These are phyloP conservation scores for Stylonectria norvegica DNA, from an alignment of 2,329 filamentous ascomycete species.

Conservation along the genomic window DNA sequence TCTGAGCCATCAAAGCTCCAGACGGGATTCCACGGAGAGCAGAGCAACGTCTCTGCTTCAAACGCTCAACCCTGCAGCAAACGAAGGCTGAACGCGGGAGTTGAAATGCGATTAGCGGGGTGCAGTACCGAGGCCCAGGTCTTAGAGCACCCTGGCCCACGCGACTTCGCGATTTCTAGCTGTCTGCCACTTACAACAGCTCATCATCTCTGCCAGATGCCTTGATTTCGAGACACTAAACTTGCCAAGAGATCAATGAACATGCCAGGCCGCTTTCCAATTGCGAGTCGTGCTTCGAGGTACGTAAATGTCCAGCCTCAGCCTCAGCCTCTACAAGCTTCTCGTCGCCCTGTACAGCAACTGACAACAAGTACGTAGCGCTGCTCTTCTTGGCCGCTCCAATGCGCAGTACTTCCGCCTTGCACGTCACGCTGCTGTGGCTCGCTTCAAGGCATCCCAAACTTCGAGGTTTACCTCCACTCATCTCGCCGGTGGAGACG, in stretches of 20 bases:
- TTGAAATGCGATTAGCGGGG: conserved; percentile 20
- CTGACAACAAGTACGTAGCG: conserved; percentile 8
- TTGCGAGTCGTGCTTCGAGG: conserved; percentile 14
- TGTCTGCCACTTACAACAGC: too few species aligned
- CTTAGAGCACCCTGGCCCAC: too few species aligned
- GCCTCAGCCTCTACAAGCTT: neutral
- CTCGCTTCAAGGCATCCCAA: conserved; percentile 7
- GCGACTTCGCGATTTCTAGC: too few species aligned
- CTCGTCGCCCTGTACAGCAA: neutral
- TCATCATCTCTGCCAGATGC: neutral
- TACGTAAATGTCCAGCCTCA: conserved; percentile 6
- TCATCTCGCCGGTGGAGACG: too few species aligned
- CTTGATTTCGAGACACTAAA: neutral
- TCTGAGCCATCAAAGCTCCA: too few species aligned
- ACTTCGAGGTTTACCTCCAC: too few species aligned
- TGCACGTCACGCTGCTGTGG: conserved; percentile 4
- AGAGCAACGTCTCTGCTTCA: too few species aligned
- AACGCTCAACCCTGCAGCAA: too few species aligned
- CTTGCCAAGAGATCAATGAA: too few species aligned
- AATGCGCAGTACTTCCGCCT: conserved; percentile 4
- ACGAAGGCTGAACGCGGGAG: conserved; percentile 8
- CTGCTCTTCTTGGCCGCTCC: conserved; percentile 13
- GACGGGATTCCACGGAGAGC: neutral
- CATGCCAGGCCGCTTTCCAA: conserved; percentile 21
- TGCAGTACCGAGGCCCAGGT: conserved; percentile 14